Percentiles rank a stretch among this genome's conserved stretches.
phyloP scores from a whole-genome alignment of 2,329 filamentous ascomycete species.

The Claviceps monticola region DNA sequence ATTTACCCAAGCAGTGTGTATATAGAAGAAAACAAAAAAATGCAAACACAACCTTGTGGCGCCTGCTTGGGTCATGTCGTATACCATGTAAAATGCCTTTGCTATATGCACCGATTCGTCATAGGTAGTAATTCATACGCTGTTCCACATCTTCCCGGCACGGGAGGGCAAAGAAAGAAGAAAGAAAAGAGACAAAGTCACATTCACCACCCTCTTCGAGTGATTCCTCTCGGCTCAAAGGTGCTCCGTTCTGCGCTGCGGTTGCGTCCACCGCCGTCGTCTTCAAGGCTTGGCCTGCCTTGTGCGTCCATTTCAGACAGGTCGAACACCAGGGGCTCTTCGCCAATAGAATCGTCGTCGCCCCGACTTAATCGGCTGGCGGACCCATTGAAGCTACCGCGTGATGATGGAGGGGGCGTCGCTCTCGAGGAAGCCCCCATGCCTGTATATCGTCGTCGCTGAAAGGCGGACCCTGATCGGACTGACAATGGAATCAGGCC shows the following conservation, averaged over 20 bases:
- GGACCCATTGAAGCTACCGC: slow-evolving; percentile 32
- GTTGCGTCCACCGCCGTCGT: slow-evolving; percentile 27
- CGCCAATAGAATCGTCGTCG: slow-evolving; percentile 41
- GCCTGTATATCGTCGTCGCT: slow-evolving; percentile 31
- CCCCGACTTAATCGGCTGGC: slow-evolving; percentile 23
- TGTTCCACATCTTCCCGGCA: background rate
- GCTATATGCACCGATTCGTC: slow-evolving; percentile 2
- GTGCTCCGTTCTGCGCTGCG: slow-evolving; percentile 25
- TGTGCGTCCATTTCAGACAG: slow-evolving; percentile 56
- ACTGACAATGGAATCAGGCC: slow-evolving; percentile 24
- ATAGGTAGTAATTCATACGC: background rate
- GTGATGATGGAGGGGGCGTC: slow-evolving; percentile 30
- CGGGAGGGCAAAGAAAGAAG: background rate
- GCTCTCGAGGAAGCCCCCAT: slow-evolving; percentile 22
- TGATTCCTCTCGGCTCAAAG: slow-evolving; percentile 25
- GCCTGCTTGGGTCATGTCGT: background rate
- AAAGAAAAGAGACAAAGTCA: background rate
- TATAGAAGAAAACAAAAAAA: background rate
- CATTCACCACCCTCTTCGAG: slow-evolving; percentile 23
- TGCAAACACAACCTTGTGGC: slow-evolving; percentile 1
- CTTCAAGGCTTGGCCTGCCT: slow-evolving; percentile 45
- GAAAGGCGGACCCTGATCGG: slow-evolving; percentile 30
- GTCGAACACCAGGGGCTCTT: slow-evolving; percentile 58
- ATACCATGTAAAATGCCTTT: background rate
- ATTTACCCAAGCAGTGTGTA: background rate